Percentiles rank a stretch among this genome's conserved stretches.
Evolutionary conservation across 2,329 filamentous ascomycete genomes (phyloP).

Genomic region (Colletotrichum horii): DNA sequence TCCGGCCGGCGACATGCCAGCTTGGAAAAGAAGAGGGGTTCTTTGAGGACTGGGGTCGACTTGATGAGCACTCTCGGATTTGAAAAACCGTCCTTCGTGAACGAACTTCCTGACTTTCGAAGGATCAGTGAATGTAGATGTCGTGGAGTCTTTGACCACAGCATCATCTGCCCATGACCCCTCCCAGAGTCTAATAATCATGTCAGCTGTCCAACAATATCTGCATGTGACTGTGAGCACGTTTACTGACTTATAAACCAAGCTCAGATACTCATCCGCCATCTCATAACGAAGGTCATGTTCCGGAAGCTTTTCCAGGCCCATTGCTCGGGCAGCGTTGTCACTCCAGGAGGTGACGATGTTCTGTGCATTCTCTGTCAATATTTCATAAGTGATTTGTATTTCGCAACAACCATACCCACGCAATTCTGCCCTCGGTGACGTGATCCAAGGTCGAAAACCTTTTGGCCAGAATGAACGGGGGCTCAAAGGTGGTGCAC

Average conservation of each 20-base stretch:
- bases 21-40: slow-evolving; percentile 28
- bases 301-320: neutral
- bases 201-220: neutral
- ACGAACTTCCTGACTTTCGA: slow-evolving; percentile 14
- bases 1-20: slow-evolving; percentile 26
- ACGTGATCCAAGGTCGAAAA: slow-evolving; percentile 2
- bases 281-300: neutral
- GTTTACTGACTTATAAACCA: neutral
- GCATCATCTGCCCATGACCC: slow-evolving; percentile 13
- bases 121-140: neutral
- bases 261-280: neutral
- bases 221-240: neutral
- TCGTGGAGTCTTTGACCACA: slow-evolving; percentile 1
- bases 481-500: neutral
- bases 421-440: neutral
- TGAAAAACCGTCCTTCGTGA: slow-evolving; percentile 3
- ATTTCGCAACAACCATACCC: neutral
- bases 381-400: neutral
- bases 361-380: neutral
- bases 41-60: neutral
- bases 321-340: neutral
- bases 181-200: slow-evolving; percentile 5
- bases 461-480: neutral
- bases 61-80: neutral
- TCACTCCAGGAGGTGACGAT: slow-evolving; percentile 7